Evolutionary conservation across 495 filamentous ascomycete genomes (phyloP).

Genomic region (Lasiosphaeria hispida): DNA sequence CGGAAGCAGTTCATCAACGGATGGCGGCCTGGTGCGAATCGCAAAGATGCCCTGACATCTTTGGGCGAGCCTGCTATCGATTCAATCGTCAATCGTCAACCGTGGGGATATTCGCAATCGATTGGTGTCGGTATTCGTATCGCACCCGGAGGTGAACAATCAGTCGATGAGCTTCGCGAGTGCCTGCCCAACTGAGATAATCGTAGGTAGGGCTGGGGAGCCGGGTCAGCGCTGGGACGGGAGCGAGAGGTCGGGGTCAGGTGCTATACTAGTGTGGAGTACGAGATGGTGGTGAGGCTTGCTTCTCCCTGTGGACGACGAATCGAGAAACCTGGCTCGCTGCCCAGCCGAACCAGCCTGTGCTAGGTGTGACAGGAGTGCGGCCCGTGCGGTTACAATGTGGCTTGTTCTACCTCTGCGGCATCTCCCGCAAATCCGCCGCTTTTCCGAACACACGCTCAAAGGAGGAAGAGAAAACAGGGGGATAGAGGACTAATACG

Average conservation of each 20-base stretch:
- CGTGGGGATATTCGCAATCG: neutral
- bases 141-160: neutral
- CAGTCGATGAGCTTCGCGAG: neutral
- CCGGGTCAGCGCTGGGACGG: neutral
- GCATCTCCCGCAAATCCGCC: neutral
- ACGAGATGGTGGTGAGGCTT: neutral
- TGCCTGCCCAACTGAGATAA: too few species aligned
- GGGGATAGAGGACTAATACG: too few species aligned
- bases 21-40: slow-evolving; percentile 18
- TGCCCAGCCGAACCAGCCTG: too few species aligned
- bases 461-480: too few species aligned
- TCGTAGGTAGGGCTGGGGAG: neutral
- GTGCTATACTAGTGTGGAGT: neutral
- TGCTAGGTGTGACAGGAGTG: neutral
- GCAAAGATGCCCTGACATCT: slow-evolving; percentile 15
- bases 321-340: neutral
- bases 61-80: neutral
- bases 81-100: neutral
- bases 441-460: too few species aligned
- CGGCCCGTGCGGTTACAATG: slow-evolving; percentile 5
- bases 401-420: slow-evolving; percentile 2
- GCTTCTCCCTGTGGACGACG: neutral
- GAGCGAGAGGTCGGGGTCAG: neutral
- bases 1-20: slow-evolving; percentile 27
- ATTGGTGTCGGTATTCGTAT: neutral